Evolutionary conservation across 2,329 filamentous ascomycete species (phyloP), one percentile per base, ranked within the genome.

Genomic region (Trichoderma citrinoviride): DNA sequence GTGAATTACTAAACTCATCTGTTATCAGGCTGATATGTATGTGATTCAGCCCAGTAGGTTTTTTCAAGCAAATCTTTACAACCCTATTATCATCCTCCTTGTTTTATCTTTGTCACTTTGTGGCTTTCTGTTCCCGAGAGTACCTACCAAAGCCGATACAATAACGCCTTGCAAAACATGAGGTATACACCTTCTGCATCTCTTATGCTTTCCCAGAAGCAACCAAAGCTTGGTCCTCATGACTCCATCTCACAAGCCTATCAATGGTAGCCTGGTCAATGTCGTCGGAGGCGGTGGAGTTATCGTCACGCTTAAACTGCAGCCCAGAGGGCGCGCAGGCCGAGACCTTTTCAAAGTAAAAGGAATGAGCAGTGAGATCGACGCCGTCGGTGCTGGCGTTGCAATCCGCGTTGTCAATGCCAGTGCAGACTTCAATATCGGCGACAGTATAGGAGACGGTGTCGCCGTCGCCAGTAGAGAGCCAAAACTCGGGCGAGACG

Each of bases 401-500:
- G 76, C 85, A 87, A 41, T 65, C 47, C 12, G 75, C 70, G 72
- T 81, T 85, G 25, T 75, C 75, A 65, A 76, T 78, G 66, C 85
- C 85, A 15, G 73, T 65, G 76, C 84, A 87, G 25, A 82, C 74
- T 56, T 76, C 70, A 69, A 87, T 70, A 55, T 82, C 77, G 5
- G 54, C 63, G 37, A 79, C 67, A 14, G 69, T 67, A 70, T 82
- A 82, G 67, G 75, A 68, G 44, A 73, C 68, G 7, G 75, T 77
- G 56, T 67, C 71, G 17, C 73, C 68, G 3, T 60, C 60, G 17
- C 79, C 79, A 37, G 70, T 72, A 7, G 77, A 73, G 41, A 90
- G 78, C 82, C 85, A 91, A 77, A 87, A 91, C 79, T 92, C 90
- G 1, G 89, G 88, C 17, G 80, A 84, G n/a, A 85, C 83, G 74